A percentile compares a stretch with the other conserved stretches of the same genome.
phyloP scores from a whole-genome alignment of 2,329 filamentous ascomycete genomes.

The Diplodia seriata region DNA sequence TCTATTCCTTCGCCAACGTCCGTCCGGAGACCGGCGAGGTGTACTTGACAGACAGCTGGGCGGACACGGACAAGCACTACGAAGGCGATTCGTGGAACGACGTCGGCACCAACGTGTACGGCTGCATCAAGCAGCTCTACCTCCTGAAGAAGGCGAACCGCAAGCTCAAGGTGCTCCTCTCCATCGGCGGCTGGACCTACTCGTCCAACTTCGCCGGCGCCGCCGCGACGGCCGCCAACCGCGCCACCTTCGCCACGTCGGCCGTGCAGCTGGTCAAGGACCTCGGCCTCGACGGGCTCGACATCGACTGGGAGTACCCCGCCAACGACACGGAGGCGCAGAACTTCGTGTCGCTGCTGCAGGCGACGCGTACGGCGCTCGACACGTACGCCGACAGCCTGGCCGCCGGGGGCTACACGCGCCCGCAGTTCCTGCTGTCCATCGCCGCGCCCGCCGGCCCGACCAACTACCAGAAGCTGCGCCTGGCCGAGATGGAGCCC shows the following conservation, averaged over 20 bases:
- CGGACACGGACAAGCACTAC: slow-evolving; percentile 75
- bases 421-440: slow-evolving; percentile 51
- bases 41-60: slow-evolving; percentile 68
- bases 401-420: not conserved
- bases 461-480: slow-evolving; percentile 52
- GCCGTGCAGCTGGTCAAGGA: slow-evolving; percentile 79
- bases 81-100: slow-evolving; percentile 70
- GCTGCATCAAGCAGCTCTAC: slow-evolving; percentile 78
- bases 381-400: slow-evolving; percentile 51
- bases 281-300: slow-evolving; percentile 70
- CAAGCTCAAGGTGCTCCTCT: slow-evolving; percentile 79
- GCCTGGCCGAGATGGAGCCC: slow-evolving; percentile 51
- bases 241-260: slow-evolving; percentile 70
- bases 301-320: slow-evolving; percentile 59
- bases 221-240: slow-evolving; percentile 67
- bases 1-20: slow-evolving; percentile 92
- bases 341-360: slow-evolving; percentile 51
- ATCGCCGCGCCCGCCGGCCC: slow-evolving; percentile 55
- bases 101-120: slow-evolving; percentile 74
- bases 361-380: slow-evolving; percentile 47
- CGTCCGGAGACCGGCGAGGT: slow-evolving; percentile 78
- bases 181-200: slow-evolving; percentile 85
- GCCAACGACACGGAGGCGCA: slow-evolving; percentile 48
- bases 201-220: slow-evolving; percentile 78
- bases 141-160: slow-evolving; percentile 78